Base-by-base conservation (phyloP, 2,329 filamentous ascomycete species). In the Epichloe gansuensis region DNA sequence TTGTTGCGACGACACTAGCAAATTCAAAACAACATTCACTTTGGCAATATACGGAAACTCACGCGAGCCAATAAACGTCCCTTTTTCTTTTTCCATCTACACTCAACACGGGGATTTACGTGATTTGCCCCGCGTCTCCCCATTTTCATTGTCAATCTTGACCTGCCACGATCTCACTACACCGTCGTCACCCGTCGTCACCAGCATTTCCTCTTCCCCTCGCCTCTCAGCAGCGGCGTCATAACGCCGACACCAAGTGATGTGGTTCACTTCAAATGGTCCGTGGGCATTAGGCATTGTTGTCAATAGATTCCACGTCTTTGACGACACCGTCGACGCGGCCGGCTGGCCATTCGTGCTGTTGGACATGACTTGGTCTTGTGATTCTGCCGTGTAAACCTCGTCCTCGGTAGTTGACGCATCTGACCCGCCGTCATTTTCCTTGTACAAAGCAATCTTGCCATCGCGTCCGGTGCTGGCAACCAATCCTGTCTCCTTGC, bases 111-210 rank as follows among this genome's bases (percentile, higher is more conserved):
- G n/a, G 4, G 12, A 6, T 44, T 44, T 44, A 21, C 3, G 12
- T 39, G 34, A 4, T 31, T 31, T 31, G 8, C 8, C 35, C 31
- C 6, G 13, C 9, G 38, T 12, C 31, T 39, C 23, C 31, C 31
- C 3, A 11, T 34, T 15, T 28, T 28, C 31, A 15, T 4, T 7
- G 9, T 35, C 44, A 21, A 38, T 35, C 44, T 48, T 56, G n/a
- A 88, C 63, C 57, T 80, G 77, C 91, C 93, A 98, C 1, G 91
- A 82, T 62, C 85, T 85, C 31, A 96, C 86, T 50, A 86, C 75
- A 0, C 93, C 93, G 69, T 97, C 91, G 65, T 98, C 93, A 0
- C 91, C 93, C 0, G 91, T 95, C 15, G 86, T 93, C 21, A 97
- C 74, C 46, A 98, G 74, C 65, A 96, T 85, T 70, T 97, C 91